Base-by-base conservation (phyloP, 345 rosid genomes). In the Pugionium cornutum region DNA sequence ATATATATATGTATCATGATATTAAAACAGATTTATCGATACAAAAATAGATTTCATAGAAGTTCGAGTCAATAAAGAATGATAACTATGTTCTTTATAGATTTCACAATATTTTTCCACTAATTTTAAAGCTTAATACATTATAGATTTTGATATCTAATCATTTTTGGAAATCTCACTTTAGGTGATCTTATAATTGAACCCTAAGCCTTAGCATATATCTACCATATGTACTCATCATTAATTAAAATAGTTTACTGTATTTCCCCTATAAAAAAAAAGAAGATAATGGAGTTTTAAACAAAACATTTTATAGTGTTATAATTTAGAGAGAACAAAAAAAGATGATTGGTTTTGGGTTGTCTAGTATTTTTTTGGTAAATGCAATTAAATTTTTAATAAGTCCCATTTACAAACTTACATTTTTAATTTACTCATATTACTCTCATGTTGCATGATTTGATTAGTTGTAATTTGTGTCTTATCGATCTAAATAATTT, bases 151-250 rank as follows among this genome's bases (percentile, higher is more conserved):
- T 30, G 36, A 33, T 62, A 62, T 62, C 68, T 53, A 70, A 70
- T 70, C 58, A 62, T 62, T 25, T 36, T 36, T 49, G 3, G 1
- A 54, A 31, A 70, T 46, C 63, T 70, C 55, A 62, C 50, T 70
- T 62, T 70, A 39, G 27, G 28, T 62, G 29, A 58, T 47, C 69
- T 37, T 31, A 51, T 70, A 54, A 27, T 46, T 40, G 9, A 54
- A 63, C 51, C 63, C 37, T 62, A 62, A 30, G 63, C 31, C 31
- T 35, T 62, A 70, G 57, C 41, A 36, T 53, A 46, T 55, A 7
- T 53, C 33, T 52, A 61, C 55, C 62, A 69, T 69, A 30, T 18
- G 48, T 69, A 47, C 51, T 8, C 75, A 63, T 62, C 69, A 54
- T 70, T 70, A 54, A 54, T 18, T 18, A 18, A 18, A 18, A 18